These are phyloP conservation scores for Hanseniaspora jakobsenii DNA, from an alignment of 805 yeast species.

Conservation along the genomic window DNA sequence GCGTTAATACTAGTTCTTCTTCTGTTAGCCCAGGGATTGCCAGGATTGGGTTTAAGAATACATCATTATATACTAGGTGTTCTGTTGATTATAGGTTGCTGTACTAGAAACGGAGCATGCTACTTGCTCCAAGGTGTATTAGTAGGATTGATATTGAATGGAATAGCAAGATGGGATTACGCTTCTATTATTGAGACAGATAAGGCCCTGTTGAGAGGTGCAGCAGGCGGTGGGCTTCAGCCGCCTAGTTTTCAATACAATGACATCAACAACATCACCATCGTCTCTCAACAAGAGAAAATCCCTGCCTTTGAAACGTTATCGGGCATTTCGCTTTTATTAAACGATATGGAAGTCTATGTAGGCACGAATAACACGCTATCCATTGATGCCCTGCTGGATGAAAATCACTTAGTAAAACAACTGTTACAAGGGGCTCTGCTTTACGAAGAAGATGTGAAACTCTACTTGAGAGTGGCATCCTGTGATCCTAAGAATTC, in stretches of 20 bases:
- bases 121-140: constrained; percentile 73
- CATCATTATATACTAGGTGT: constrained; percentile 77
- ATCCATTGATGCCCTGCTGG: constrained; percentile 31
- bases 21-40: constrained; percentile 27
- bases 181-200: constrained; percentile 79
- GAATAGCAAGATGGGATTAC: constrained; percentile 85
- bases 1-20: constrained; percentile 35
- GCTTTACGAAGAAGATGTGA: constrained; percentile 22
- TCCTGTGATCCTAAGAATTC: constrained; percentile 33
- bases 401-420: constrained; percentile 24
- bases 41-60: constrained; percentile 61
- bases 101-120: constrained; percentile 58
- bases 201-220: constrained; percentile 54
- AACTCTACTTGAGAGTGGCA: constrained; percentile 47
- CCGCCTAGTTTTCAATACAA: constrained; percentile 39
- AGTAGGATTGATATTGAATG: constrained; percentile 68
- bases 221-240: constrained; percentile 41
- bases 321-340: constrained; percentile 46
- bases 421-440: constrained; percentile 28
- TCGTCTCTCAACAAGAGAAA: constrained; percentile 17
- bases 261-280: not conserved
- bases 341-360: constrained; percentile 70
- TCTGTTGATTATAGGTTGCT: constrained; percentile 70
- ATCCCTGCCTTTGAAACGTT: constrained; percentile 24
- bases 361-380: constrained; percentile 42